A percentile compares a stretch with the other conserved stretches of the same genome.
Evolutionary conservation across 495 filamentous ascomycete species (phyloP).

Genomic region (Wilcoxina mikolae): DNA sequence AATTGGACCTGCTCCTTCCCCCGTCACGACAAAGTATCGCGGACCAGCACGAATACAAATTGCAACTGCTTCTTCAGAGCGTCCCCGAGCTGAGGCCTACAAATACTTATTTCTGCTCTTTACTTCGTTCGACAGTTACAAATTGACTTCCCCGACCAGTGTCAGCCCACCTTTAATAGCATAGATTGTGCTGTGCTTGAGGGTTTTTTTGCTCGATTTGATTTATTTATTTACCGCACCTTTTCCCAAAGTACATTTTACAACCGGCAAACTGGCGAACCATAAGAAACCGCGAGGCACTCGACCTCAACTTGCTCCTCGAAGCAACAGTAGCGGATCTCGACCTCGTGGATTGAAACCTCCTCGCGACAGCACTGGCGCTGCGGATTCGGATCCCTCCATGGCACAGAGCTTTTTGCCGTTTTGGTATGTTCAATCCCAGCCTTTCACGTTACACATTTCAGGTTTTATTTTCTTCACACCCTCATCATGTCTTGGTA

Average conservation of each 20-base stretch:
- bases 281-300: conserved; percentile 26
- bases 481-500: no score
- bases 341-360: conserved; percentile 24
- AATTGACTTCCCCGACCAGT: not conserved
- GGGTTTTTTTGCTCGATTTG: conserved; percentile 5
- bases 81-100: no score
- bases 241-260: not conserved
- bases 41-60: no score
- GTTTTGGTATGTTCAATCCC: conserved; percentile 21
- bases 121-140: no score
- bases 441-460: not conserved
- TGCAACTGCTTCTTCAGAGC: no score
- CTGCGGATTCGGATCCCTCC: conserved; percentile 19
- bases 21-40: no score
- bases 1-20: conserved; percentile 5
- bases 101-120: no score
- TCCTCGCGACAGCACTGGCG: conserved; percentile 17
- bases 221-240: conserved; percentile 8
- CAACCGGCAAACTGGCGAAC: conserved; percentile 28
- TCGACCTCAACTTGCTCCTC: conserved; percentile 16
- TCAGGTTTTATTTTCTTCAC: not conserved
- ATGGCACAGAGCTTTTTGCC: conserved; percentile 30
- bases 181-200: conserved; percentile 1
- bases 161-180: not conserved
- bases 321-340: conserved; percentile 17